Percentiles rank a stretch among this genome's conserved stretches.
Evolutionary conservation across 768 basidiomycete genomes (phyloP).

Genomic region (Cubamyces sp.): DNA sequence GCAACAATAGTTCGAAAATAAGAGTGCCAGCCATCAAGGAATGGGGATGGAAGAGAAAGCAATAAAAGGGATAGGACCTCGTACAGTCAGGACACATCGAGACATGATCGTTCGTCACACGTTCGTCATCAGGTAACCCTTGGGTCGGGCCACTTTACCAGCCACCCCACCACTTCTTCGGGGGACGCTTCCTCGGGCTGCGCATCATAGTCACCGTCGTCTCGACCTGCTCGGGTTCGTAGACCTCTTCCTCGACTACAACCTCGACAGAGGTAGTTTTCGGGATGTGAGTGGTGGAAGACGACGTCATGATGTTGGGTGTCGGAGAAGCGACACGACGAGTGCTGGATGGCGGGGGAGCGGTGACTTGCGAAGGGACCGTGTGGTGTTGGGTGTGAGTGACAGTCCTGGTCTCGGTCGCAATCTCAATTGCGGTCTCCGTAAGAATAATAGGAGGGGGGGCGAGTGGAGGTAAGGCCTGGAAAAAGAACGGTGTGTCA

Average conservation of each 20-base stretch:
- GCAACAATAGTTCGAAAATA: constrained; percentile 19
- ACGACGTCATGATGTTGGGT: constrained; percentile 62
- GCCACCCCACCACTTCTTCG: constrained; percentile 34
- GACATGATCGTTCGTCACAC: constrained; percentile 34
- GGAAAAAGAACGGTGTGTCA: constrained; percentile 25
- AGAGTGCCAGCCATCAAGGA: constrained; percentile 34
- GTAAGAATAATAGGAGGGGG: constrained; percentile 45
- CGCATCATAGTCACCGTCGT: constrained; percentile 24
- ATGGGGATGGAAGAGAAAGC: constrained; percentile 37
- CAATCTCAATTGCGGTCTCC: constrained; percentile 61
- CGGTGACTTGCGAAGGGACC: constrained; percentile 47
- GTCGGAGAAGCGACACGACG: constrained; percentile 74
- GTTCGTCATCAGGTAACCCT: constrained; percentile 20
- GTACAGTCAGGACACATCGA: constrained; percentile 24
- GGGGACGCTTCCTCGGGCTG: constrained; percentile 29
- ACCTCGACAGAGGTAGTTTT: constrained; percentile 74
- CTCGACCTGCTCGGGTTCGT: constrained; percentile 47
- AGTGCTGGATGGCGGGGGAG: constrained; percentile 79
- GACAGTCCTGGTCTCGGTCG: constrained; percentile 55
- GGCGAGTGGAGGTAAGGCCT: constrained; percentile 48
- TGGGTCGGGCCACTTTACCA: constrained; percentile 28
- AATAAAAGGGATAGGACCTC: constrained; percentile 36
- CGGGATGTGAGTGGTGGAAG: constrained; percentile 60
- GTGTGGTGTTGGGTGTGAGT: constrained; percentile 41
- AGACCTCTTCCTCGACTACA: constrained; percentile 59